phyloP scores from a whole-genome alignment of 2,329 filamentous ascomycete genomes.

The Clarireedia paspali region DNA sequence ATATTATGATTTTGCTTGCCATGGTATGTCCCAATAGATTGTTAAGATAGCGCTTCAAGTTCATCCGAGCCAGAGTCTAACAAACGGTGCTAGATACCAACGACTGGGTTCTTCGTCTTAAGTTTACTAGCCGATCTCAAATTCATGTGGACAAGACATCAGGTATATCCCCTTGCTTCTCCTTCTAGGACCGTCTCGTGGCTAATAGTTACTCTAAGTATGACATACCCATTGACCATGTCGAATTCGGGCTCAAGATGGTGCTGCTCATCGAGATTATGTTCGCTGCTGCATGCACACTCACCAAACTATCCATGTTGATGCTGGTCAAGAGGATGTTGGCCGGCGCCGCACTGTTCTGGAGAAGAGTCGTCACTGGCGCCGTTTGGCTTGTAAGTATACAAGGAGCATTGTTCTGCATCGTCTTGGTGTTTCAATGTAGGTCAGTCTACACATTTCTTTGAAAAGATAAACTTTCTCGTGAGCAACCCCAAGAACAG shows the following conservation, averaged over 20 bases:
- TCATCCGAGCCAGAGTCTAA: neutral
- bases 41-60: neutral
- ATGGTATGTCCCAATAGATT: slow-evolving; percentile 23
- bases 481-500: too few relatives aligned
- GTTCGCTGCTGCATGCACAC: slow-evolving; percentile 30
- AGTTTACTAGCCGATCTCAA: slow-evolving; percentile 30
- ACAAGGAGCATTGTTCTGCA: slow-evolving; percentile 20
- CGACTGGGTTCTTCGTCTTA: slow-evolving; percentile 32
- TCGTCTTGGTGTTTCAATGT: slow-evolving; percentile 23
- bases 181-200: neutral
- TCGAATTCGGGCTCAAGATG: slow-evolving; percentile 32
- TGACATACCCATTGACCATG: slow-evolving; percentile 30
- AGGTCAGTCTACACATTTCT: slow-evolving; percentile 11
- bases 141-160: slow-evolving; percentile 34
- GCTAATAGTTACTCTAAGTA: slow-evolving; percentile 23
- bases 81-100: slow-evolving; percentile 22
- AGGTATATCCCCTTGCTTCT: neutral
- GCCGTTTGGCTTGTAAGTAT: slow-evolving; percentile 17
- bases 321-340: slow-evolving; percentile 26
- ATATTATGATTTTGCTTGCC: slow-evolving; percentile 37
- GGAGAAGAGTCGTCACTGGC: slow-evolving; percentile 17
- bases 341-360: slow-evolving; percentile 15
- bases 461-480: neutral
- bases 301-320: slow-evolving; percentile 34
- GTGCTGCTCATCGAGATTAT: slow-evolving; percentile 33